Conservation (phyloP, 257 asterid species). For the Nemophila menziesii region DNA sequence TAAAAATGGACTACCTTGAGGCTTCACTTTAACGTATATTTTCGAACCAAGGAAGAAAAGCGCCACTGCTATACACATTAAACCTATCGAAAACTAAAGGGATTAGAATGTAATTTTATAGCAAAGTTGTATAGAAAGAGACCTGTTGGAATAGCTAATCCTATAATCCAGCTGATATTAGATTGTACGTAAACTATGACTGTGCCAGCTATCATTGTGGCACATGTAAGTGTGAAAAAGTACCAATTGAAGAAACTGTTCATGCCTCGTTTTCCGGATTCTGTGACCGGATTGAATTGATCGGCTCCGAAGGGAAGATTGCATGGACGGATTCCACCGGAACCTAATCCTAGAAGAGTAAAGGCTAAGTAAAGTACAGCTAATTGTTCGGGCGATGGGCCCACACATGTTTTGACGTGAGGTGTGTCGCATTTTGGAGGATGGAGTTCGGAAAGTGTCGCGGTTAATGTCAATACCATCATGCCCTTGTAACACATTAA, state of each 20-base stretch:
- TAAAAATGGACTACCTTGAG: constrained; percentile 12
- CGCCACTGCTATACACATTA: constrained; percentile 12
- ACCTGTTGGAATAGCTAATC: constrained; percentile 22
- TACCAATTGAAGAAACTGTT: constrained; percentile 32
- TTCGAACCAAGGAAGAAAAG: constrained; percentile 15
- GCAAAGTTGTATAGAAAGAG: too few species aligned
- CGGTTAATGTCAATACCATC: constrained; percentile 25
- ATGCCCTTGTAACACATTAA: constrained; percentile 16
- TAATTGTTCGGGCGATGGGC: constrained; percentile 18
- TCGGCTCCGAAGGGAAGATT: constrained; percentile 32
- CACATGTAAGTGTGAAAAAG: constrained; percentile 23
- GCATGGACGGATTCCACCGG: constrained; percentile 32
- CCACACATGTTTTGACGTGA: constrained; percentile 5
- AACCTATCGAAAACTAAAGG: constrained; percentile 14
- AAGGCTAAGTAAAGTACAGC: constrained; percentile 15
- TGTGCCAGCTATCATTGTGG: constrained; percentile 22
- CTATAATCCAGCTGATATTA: constrained; percentile 22
- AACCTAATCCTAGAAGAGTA: constrained; percentile 16
- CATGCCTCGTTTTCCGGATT: constrained; percentile 24
- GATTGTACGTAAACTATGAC: constrained; percentile 28
- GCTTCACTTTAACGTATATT: constrained; percentile 14
- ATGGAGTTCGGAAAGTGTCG: constrained; percentile 17
- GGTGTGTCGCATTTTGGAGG: constrained; percentile 18
- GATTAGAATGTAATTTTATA: too few species aligned
- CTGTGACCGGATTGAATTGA: constrained; percentile 26